A percentile compares a stretch with the other conserved stretches of the same genome.
Conservation (phyloP, 495 filamentous ascomycete species). For the Lophium mytilinum region DNA sequence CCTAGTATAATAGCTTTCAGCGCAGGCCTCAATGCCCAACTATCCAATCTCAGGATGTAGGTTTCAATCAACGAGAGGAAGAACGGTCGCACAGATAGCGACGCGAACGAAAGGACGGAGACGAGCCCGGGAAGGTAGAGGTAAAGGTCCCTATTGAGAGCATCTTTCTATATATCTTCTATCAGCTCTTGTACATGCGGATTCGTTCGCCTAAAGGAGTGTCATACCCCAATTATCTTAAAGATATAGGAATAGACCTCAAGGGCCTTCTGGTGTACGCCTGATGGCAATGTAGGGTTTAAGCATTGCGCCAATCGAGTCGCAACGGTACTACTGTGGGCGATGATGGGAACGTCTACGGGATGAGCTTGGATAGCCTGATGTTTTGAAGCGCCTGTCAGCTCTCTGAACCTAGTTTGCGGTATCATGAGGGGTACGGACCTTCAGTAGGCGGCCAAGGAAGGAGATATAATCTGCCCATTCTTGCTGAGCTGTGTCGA, state of each 20-base stretch:
- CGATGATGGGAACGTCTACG: slow-evolving; percentile 59
- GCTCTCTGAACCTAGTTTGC: too few relatives aligned
- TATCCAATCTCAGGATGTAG: slow-evolving; percentile 63
- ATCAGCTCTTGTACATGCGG: slow-evolving; percentile 23
- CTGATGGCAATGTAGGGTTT: slow-evolving; percentile 84
- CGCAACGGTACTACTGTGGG: slow-evolving; percentile 75
- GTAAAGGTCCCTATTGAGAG: slow-evolving; percentile 68
- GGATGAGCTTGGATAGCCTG: slow-evolving; percentile 87
- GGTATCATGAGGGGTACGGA: slow-evolving; percentile 29
- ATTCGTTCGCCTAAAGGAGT: slow-evolving; percentile 25
- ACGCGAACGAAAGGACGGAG: slow-evolving; percentile 85
- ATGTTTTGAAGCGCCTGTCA: too few relatives aligned
- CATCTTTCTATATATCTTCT: slow-evolving; percentile 45
- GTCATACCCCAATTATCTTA: slow-evolving; percentile 53
- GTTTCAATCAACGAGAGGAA: slow-evolving; percentile 79
- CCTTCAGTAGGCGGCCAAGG: slow-evolving; percentile 83
- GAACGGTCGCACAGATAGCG: slow-evolving; percentile 73
- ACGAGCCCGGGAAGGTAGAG: slow-evolving; percentile 85
- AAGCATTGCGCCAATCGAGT: slow-evolving; percentile 92
- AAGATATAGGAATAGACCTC: slow-evolving; percentile 93
- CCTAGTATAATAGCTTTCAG: slow-evolving; percentile 81
- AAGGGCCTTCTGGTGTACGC: slow-evolving; percentile 96
- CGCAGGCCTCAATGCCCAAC: slow-evolving; percentile 66
- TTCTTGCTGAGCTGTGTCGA: slow-evolving; percentile 90
- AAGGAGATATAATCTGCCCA: slow-evolving; percentile 99